These are phyloP conservation scores for Suillus fuscotomentosus DNA, from an alignment of 768 basidiomycete species.

Conservation along the genomic window DNA sequence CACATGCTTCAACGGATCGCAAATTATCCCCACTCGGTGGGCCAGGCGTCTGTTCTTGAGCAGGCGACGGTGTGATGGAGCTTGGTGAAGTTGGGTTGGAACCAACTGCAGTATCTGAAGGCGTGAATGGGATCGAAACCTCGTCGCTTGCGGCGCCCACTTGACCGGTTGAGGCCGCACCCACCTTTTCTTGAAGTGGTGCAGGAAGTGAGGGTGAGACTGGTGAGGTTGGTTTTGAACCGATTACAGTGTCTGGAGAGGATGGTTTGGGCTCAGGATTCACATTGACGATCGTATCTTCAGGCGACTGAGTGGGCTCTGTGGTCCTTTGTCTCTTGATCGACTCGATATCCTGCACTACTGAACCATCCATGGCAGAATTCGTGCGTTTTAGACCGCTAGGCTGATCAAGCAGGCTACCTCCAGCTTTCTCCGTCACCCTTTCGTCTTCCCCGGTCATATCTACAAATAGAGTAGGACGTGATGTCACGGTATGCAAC, in stretches of 20 bases:
- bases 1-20: constrained; percentile 44
- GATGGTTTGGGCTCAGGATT: not conserved
- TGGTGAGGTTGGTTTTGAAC: not conserved
- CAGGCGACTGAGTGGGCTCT: not conserved
- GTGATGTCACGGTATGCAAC: not conserved
- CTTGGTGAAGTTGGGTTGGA: constrained; percentile 1
- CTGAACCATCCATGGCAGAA: not conserved
- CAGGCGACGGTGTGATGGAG: not conserved
- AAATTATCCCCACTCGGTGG: constrained; percentile 13
- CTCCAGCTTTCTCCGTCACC: not conserved
- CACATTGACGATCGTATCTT: not conserved
- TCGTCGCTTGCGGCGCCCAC: not conserved
- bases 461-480: not conserved
- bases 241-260: not conserved
- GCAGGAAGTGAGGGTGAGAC: not conserved
- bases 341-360: not conserved
- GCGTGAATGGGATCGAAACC: not conserved
- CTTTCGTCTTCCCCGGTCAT: not conserved
- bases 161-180: not conserved
- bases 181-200: not conserved
- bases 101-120: not conserved
- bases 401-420: not conserved
- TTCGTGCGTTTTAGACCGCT: constrained; percentile 7
- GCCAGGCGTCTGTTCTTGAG: constrained; percentile 4
- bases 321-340: not conserved